These are phyloP conservation scores for Tulasnella sp. DNA, from an alignment of 768 basidiomycete species.

Conservation along the genomic window DNA sequence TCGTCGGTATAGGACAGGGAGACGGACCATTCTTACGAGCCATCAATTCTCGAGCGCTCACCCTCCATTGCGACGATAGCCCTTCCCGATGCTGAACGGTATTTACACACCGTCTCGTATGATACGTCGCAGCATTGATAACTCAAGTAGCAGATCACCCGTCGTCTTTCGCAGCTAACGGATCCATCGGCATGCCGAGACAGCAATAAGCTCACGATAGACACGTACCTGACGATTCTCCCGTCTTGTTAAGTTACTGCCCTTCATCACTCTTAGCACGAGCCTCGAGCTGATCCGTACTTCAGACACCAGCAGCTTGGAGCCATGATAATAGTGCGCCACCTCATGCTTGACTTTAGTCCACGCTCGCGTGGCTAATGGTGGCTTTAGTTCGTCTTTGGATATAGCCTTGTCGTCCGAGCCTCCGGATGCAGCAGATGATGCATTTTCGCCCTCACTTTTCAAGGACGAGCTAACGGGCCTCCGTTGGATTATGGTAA, in stretches of 20 bases:
- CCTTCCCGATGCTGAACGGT: slow-evolving; percentile 38
- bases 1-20: slow-evolving; percentile 43
- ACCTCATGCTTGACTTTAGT: slow-evolving; percentile 92
- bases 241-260: slow-evolving; percentile 79
- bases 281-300: slow-evolving; percentile 79
- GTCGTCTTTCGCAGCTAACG: slow-evolving; percentile 84
- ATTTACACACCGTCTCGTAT: slow-evolving; percentile 30
- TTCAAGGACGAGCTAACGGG: neutral
- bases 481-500: neutral
- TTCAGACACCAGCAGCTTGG: slow-evolving; percentile 88
- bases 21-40: slow-evolving; percentile 61
- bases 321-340: slow-evolving; percentile 92
- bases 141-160: slow-evolving; percentile 76
- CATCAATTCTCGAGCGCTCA: slow-evolving; percentile 59
- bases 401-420: slow-evolving; percentile 4
- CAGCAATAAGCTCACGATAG: neutral
- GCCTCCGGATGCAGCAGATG: neutral
- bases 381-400: slow-evolving; percentile 21
- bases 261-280: slow-evolving; percentile 85
- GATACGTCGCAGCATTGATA: slow-evolving; percentile 28
- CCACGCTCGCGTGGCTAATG: slow-evolving; percentile 50
- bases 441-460: neutral
- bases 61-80: slow-evolving; percentile 36
- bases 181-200: neutral
- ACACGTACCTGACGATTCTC: slow-evolving; percentile 75